Evolutionary conservation across 2,329 filamentous ascomycete genomes (phyloP).

Genomic region (Aspergillus clavatus): DNA sequence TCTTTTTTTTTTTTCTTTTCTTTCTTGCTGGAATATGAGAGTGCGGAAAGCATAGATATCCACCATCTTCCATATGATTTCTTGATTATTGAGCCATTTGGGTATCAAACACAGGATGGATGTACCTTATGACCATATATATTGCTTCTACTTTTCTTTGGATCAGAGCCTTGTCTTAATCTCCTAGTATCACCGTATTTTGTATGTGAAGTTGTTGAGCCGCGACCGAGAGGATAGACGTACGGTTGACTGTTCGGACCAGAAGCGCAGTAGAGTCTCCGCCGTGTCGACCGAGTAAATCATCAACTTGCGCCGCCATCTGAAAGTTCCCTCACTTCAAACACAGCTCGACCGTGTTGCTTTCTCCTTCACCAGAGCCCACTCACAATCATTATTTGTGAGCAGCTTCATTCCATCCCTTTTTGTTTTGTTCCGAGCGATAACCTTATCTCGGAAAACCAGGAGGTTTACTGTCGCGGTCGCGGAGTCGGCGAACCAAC

Average conservation of each 20-base stretch:
- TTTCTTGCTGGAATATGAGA: constrained; percentile 4
- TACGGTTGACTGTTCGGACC: constrained; percentile 11
- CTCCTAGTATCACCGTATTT: too few relatives aligned
- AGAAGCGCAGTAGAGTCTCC: constrained; percentile 7
- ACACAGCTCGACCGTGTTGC: background rate
- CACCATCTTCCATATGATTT: background rate
- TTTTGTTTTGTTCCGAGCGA: background rate
- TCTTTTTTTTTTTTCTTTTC: constrained; percentile 3
- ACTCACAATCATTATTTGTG: background rate
- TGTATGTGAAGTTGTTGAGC: background rate
- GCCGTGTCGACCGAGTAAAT: too few relatives aligned
- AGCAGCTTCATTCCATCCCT: background rate
- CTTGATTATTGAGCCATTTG: too few relatives aligned
- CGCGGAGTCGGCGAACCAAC: constrained; percentile 18
- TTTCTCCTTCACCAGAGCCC: background rate
- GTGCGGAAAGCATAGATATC: constrained; percentile 9
- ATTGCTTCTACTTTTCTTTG: too few relatives aligned
- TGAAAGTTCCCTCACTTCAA: constrained; percentile 3
- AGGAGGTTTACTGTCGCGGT: constrained; percentile 8
- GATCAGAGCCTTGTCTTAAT: too few relatives aligned
- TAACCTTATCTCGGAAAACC: background rate
- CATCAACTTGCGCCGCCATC: constrained; percentile 10
- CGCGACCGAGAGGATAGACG: background rate
- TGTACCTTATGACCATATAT: too few relatives aligned
- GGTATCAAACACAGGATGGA: too few relatives aligned